Evolutionary conservation across 768 basidiomycete genomes (phyloP).

Genomic region (Rhizopogon roseolus): DNA sequence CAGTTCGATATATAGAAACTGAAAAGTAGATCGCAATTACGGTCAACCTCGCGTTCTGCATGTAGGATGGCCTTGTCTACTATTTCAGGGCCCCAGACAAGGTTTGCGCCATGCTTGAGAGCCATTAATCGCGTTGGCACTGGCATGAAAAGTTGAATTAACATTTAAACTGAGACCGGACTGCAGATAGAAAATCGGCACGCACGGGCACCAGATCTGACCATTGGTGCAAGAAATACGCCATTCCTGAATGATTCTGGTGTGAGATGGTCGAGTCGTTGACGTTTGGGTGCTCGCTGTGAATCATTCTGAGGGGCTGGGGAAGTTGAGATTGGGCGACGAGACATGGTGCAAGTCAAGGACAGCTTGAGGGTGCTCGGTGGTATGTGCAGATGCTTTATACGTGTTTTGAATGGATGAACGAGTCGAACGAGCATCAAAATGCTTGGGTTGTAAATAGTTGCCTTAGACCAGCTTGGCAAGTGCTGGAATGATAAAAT

Average conservation of each 20-base stretch:
- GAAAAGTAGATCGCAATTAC: conserved; percentile 45
- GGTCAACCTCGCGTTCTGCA: conserved; percentile 76
- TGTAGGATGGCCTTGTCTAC: conserved; percentile 96
- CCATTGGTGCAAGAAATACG: conserved; percentile 97
- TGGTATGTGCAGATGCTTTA: not conserved
- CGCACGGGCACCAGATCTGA: conserved; percentile 85
- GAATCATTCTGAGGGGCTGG: conserved; percentile 27
- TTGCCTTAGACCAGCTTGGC: no score
- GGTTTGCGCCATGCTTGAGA: conserved; percentile 86
- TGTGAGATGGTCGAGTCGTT: conserved; percentile 54
- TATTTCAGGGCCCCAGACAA: conserved; percentile 96
- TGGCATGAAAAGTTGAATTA: conserved; percentile 28
- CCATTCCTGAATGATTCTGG: conserved; percentile 81
- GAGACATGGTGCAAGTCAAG: conserved; percentile 35
- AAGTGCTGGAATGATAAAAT: not conserved
- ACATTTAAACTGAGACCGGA: not conserved
- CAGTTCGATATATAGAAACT: not conserved
- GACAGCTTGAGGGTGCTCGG: not conserved
- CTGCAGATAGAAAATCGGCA: conserved; percentile 9
- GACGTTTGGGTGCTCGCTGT: conserved; percentile 42
- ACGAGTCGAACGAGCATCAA: not conserved
- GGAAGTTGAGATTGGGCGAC: conserved; percentile 46
- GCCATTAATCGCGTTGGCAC: conserved; percentile 85
- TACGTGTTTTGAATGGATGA: not conserved
- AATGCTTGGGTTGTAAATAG: not conserved